A percentile compares a stretch with the other conserved stretches of the same genome.
Conservation (phyloP, 2,329 filamentous ascomycete species). For the Talaromyces sp. region DNA sequence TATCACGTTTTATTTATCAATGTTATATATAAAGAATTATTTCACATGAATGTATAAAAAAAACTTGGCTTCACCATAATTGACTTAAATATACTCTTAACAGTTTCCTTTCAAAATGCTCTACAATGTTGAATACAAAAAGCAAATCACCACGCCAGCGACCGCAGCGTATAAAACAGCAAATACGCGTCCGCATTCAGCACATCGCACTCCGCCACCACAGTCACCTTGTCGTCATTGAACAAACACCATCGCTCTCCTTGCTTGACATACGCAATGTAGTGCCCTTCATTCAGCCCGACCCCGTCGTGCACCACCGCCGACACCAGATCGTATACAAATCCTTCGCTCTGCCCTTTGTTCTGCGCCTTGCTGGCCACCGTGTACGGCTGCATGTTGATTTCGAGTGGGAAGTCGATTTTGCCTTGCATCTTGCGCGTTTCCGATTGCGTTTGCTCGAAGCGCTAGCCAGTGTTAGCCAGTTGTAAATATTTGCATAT, state of each 20-base stretch:
- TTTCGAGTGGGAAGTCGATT: constrained; percentile 75
- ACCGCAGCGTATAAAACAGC: constrained; percentile 64
- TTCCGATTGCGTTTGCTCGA: constrained; percentile 69
- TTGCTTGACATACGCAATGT: constrained; percentile 80
- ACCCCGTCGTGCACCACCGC: constrained; percentile 88
- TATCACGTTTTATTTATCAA: too few relatives aligned
- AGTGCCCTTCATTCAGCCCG: constrained; percentile 83
- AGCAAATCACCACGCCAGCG: constrained; percentile 16
- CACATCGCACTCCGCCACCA: constrained; percentile 79
- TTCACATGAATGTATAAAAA: too few relatives aligned
- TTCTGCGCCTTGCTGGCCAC: constrained; percentile 47
- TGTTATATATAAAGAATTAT: too few relatives aligned
- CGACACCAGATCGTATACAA: constrained; percentile 79
- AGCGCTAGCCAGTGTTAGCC: constrained; percentile 42
- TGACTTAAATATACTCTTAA: too few relatives aligned
- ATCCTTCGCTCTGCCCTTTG: constrained; percentile 42
- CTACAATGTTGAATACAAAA: not conserved
- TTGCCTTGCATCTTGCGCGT: constrained; percentile 84
- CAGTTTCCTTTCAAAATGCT: too few relatives aligned
- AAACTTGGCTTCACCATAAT: too few relatives aligned
- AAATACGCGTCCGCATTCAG: constrained; percentile 82
- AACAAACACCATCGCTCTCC: constrained; percentile 92
- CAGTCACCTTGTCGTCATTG: constrained; percentile 87
- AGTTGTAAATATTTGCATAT: not conserved
- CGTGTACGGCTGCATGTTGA: constrained; percentile 90